Conservation (phyloP, 1,284 basidiomycete genomes). For the Mycosarcoma maydis region DNA sequence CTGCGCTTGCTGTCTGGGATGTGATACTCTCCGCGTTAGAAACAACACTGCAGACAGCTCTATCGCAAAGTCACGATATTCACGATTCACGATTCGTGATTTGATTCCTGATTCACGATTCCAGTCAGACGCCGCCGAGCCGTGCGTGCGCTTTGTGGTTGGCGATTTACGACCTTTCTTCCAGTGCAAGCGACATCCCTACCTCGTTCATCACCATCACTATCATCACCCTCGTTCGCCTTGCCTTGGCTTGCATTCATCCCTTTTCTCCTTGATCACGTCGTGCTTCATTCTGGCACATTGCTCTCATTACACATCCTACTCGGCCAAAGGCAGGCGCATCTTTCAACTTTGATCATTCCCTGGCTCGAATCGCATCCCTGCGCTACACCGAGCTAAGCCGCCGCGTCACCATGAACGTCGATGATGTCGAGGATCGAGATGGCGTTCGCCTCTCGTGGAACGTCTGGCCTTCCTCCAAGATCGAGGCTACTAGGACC, state of each 20-base stretch:
- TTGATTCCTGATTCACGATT: too few species aligned
- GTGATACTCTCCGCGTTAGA: too few species aligned
- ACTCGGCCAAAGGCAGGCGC: conserved; percentile 16
- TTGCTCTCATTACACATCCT: neutral
- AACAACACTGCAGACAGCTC: neutral
- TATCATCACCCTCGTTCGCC: conserved; percentile 1
- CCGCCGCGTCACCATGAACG: conserved; percentile 44
- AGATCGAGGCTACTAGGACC: conserved; percentile 95
- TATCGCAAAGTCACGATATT: too few species aligned
- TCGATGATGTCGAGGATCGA: conserved; percentile 68
- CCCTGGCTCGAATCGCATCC: too few species aligned
- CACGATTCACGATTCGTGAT: too few species aligned
- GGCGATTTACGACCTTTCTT: too few species aligned
- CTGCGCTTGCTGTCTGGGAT: too few species aligned
- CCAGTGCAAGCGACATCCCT: conserved; percentile 12
- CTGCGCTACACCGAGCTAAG: neutral
- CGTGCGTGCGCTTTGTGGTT: too few species aligned
- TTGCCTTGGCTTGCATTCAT: conserved; percentile 6
- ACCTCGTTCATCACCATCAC: neutral
- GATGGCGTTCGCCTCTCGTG: conserved; percentile 74
- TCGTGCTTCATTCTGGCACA: neutral
- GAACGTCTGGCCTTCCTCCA: conserved; percentile 98
- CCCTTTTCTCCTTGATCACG: neutral
- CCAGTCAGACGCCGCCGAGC: too few species aligned
- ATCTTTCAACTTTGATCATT: neutral